Base-by-base conservation (phyloP, 768 basidiomycete genomes). In the Boletellus emodensis region DNA sequence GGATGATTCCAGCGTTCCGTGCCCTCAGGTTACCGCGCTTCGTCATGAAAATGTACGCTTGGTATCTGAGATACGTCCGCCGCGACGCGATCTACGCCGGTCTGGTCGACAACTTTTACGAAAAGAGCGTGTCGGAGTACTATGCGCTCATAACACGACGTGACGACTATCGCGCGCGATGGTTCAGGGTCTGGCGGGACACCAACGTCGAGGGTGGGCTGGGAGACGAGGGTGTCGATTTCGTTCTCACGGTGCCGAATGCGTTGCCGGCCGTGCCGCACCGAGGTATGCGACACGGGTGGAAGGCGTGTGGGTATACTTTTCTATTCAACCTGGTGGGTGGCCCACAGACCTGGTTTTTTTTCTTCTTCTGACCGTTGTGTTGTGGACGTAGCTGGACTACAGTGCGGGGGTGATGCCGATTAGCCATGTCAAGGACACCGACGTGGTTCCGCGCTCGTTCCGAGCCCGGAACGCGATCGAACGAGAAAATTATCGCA, bases 241-340 rank as follows among this genome's bases (percentile, higher is more conserved):
- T 82, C 62, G 68, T 85, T 18, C 64, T 84, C 46, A 84, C 77
- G 2, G 83, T 81, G 6, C 82, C 81, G 12, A 77, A 81, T 56
- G 73, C 81, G n/a, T 67, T 81, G 38, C 82, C 85, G 2, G 85
- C 84, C 0, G 66, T 83, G 18, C 74, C 77, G 39, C 74, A 82
- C 45, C 73, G 75, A 2, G 74, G 74, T 3, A 78, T 75, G 57
- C 75, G 76, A 52, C 75, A 77, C n/a, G 76, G 77, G 14, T 71
- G 81, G 58, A 75, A 79, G 66, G 79, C 81, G 39, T 79, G 80
- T 8, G 79, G 78, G 7, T 85, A 84, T 60, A 81, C 84, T 0
- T 80, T 82, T 58, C 58, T 88, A 30, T 89, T 84, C 68, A 88
- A 83, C 52, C 55, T 87, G 59, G 85, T 84, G 40, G 47, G 77